A percentile compares a stretch with the other conserved stretches of the same genome.
Conservation (phyloP, 2,329 filamentous ascomycete species). For the Penicillium sp. region DNA sequence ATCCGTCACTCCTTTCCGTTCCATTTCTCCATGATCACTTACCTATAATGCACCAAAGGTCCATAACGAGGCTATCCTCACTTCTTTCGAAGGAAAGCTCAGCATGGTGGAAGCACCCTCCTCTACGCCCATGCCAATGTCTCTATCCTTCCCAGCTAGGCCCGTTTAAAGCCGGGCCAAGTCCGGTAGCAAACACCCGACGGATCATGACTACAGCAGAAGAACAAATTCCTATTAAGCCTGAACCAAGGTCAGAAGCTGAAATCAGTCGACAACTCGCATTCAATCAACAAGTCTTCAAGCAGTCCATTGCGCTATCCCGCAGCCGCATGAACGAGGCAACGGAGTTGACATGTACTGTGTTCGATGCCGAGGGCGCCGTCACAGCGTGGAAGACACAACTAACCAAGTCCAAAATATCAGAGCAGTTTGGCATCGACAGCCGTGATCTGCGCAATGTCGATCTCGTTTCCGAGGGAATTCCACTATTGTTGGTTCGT, state of each 20-base stretch:
- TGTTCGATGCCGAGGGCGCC: slow-evolving; percentile 4
- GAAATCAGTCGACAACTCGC: slow-evolving; percentile 1
- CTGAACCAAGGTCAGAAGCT: not conserved
- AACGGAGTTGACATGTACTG: slow-evolving; percentile 9
- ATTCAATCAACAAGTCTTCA: slow-evolving; percentile 10
- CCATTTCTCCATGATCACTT: too few relatives aligned
- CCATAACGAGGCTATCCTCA: too few relatives aligned
- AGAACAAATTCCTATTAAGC: not conserved
- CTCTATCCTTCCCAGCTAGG: too few relatives aligned
- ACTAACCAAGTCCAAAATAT: slow-evolving; percentile 17
- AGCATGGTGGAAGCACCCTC: too few relatives aligned
- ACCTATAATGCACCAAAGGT: too few relatives aligned
- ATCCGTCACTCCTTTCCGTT: too few relatives aligned
- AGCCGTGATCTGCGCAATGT: slow-evolving; percentile 32
- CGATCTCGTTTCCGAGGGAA: slow-evolving; percentile 31
- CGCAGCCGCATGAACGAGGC: slow-evolving; percentile 13
- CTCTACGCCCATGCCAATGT: too few relatives aligned
- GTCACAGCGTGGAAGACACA: slow-evolving; percentile 1
- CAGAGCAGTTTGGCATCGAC: slow-evolving; percentile 19
- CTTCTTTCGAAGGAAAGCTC: too few relatives aligned
- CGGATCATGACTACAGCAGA: not conserved
- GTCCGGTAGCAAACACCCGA: not conserved
- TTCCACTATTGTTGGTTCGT: slow-evolving; percentile 33
- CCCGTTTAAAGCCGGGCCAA: too few relatives aligned
- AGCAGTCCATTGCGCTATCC: slow-evolving; percentile 9